A percentile compares a stretch with the other conserved stretches of the same genome.
These are phyloP conservation scores for Phytophthora constricta DNA, from an alignment of 352 stramenopile species.

Conservation along the genomic window DNA sequence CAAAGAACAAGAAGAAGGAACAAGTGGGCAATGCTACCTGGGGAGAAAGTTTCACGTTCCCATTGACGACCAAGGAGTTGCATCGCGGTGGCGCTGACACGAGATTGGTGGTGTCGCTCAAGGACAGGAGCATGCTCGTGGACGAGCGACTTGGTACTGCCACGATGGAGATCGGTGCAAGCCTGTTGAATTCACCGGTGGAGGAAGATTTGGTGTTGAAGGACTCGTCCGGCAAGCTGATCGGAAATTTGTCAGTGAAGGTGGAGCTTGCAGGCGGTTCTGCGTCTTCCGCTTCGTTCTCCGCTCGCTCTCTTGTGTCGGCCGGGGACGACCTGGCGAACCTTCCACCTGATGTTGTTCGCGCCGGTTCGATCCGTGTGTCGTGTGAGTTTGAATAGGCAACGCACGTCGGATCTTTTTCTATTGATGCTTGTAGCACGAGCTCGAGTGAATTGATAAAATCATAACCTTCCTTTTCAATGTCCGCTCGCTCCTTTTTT, in stretches of 20 bases:
- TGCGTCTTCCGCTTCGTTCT: constrained; percentile 46
- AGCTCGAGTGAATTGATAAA: too few relatives aligned
- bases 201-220: constrained; percentile 43
- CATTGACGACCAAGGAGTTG: constrained; percentile 61
- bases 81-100: constrained; percentile 33
- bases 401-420: neutral
- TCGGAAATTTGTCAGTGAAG: constrained; percentile 44
- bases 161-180: constrained; percentile 36
- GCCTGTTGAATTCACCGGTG: constrained; percentile 27
- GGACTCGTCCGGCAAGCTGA: constrained; percentile 30
- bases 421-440: neutral
- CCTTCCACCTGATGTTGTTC: constrained; percentile 40
- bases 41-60: constrained; percentile 87
- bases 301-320: constrained; percentile 29
- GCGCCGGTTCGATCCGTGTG: constrained; percentile 50
- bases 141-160: constrained; percentile 40
- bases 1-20: constrained; percentile 52
- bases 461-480: too few relatives aligned
- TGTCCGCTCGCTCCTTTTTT: too few relatives aligned
- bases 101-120: constrained; percentile 43
- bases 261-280: constrained; percentile 42
- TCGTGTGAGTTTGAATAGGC: constrained; percentile 51
- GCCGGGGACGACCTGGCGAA: constrained; percentile 32
- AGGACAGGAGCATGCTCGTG: constrained; percentile 52
- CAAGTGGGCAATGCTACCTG: constrained; percentile 57